Percentiles rank a stretch among this genome's conserved stretches.
phyloP scores from a whole-genome alignment of 495 filamentous ascomycete genomes.

The Saxophila tyrrhenica region DNA sequence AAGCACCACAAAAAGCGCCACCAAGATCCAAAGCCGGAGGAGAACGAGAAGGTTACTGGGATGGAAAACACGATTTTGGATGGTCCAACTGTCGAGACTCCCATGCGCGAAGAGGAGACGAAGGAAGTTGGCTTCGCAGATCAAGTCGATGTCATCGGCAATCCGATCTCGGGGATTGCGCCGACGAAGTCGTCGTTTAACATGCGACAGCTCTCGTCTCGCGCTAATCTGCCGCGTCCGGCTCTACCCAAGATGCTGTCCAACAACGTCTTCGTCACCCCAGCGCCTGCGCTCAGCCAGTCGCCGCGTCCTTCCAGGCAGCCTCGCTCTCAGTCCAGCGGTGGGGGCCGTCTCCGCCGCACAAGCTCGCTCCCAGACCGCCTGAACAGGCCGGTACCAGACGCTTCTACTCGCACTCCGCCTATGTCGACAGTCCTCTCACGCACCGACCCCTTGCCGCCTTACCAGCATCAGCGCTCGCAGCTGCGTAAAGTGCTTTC shows the following conservation, averaged over 20 bases:
- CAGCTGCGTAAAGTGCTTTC: slow-evolving; percentile 1
- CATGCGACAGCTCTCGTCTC: slow-evolving; percentile 36
- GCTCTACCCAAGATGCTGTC: slow-evolving; percentile 49
- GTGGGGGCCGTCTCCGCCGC: slow-evolving; percentile 48
- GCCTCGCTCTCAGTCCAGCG: slow-evolving; percentile 26
- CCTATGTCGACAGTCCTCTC: slow-evolving; percentile 8
- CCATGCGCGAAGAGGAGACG: background rate
- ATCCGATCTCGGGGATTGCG: background rate
- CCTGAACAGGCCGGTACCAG: slow-evolving; percentile 37
- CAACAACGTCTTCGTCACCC: slow-evolving; percentile 48
- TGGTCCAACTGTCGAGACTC: slow-evolving; percentile 9
- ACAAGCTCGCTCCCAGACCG: slow-evolving; percentile 69
- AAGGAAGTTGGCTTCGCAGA: slow-evolving; percentile 25
- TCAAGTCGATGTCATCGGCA: slow-evolving; percentile 13
- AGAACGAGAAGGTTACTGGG: slow-evolving; percentile 11
- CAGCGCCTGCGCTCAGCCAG: slow-evolving; percentile 19
- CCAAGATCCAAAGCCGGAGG: slow-evolving; percentile 22
- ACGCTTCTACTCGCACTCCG: background rate
- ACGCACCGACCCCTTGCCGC: slow-evolving; percentile 22
- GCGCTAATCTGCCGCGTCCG: slow-evolving; percentile 38
- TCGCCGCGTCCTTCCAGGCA: slow-evolving; percentile 1
- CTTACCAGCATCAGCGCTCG: slow-evolving; percentile 28
- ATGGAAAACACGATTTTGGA: slow-evolving; percentile 2
- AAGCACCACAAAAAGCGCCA: slow-evolving; percentile 32
- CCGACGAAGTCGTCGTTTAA: slow-evolving; percentile 35